Conservation (phyloP, 371 early-diverging fungal genomes). For the Circinella minor region DNA sequence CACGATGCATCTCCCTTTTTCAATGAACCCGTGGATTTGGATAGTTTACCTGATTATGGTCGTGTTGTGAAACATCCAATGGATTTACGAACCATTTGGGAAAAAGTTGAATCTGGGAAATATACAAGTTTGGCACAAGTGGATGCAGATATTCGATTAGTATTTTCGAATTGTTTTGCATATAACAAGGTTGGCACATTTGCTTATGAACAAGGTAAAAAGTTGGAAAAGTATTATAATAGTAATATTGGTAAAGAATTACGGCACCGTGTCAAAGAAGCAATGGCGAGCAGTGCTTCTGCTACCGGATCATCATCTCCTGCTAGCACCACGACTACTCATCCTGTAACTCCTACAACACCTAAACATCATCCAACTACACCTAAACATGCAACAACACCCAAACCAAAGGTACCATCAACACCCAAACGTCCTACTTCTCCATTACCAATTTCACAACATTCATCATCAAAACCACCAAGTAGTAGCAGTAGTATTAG, state of each 20-base stretch:
- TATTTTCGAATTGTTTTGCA: slow-evolving; percentile 88
- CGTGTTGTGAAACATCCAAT: slow-evolving; percentile 91
- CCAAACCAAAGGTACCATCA: background rate
- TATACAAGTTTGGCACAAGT: slow-evolving; percentile 55
- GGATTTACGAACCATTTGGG: slow-evolving; percentile 93
- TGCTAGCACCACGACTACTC: background rate
- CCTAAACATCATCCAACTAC: slow-evolving; percentile 3
- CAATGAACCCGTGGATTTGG: slow-evolving; percentile 89
- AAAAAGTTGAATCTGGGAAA: slow-evolving; percentile 69
- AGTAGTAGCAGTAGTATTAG: background rate
- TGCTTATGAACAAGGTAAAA: slow-evolving; percentile 78
- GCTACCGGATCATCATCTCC: slow-evolving; percentile 2
- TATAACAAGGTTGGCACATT: slow-evolving; percentile 87
- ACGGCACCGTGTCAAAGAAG: slow-evolving; percentile 20
- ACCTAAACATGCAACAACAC: background rate
- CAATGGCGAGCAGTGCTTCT: background rate
- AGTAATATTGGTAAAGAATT: slow-evolving; percentile 61
- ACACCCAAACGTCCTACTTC: background rate
- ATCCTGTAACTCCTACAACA: background rate
- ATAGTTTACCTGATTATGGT: slow-evolving; percentile 87
- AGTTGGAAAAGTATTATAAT: slow-evolving; percentile 63
- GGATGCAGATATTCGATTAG: slow-evolving; percentile 63
- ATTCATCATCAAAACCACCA: background rate
- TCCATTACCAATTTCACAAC: slow-evolving; percentile 5
- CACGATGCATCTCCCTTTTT: slow-evolving; percentile 59